Percentiles rank a stretch among this genome's conserved stretches.
Evolutionary conservation across 2,329 filamentous ascomycete species (phyloP).

Genomic region (Pseudogymnoascus sp.): DNA sequence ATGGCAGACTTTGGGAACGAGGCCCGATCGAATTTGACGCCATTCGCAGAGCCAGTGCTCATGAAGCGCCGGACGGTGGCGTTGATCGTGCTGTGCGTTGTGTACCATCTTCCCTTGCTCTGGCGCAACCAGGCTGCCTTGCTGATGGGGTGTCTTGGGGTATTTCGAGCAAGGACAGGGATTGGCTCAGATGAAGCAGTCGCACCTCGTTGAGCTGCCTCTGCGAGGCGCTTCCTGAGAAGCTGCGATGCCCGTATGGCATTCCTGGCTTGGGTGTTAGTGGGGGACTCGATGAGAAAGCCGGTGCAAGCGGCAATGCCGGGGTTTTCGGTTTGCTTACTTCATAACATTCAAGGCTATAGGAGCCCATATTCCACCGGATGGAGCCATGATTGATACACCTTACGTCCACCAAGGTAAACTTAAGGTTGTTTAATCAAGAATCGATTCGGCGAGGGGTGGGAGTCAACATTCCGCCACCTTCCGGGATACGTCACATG

Average conservation of each 20-base stretch:
- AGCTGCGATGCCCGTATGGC: constrained; percentile 38
- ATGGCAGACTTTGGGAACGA: constrained; percentile 48
- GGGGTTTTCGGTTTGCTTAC: constrained; percentile 19
- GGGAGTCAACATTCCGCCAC: background rate
- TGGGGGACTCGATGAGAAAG: constrained; percentile 6
- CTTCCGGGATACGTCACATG: constrained; percentile 6
- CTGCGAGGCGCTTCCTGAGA: constrained; percentile 35
- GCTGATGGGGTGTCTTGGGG: constrained; percentile 45
- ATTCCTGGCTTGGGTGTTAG: constrained; percentile 28
- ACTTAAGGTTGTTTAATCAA: constrained; percentile 2
- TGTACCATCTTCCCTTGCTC: constrained; percentile 54
- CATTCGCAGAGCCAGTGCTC: constrained; percentile 24
- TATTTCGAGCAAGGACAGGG: constrained; percentile 49
- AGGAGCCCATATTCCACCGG: constrained; percentile 25
- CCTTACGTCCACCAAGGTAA: background rate
- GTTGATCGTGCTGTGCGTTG: constrained; percentile 46
- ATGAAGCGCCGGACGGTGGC: constrained; percentile 35
- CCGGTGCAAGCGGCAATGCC: constrained; percentile 11
- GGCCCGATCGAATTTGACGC: constrained; percentile 39
- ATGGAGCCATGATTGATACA: constrained; percentile 23
- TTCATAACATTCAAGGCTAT: constrained; percentile 25
- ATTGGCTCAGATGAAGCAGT: constrained; percentile 39
- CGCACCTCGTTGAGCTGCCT: constrained; percentile 31
- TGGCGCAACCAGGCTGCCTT: constrained; percentile 55
- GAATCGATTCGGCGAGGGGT: background rate